Evolutionary conservation across 208 protist genomes (phyloP), one percentile per base, ranked within the genome.

Genomic region (Phytomonas serpens): DNA sequence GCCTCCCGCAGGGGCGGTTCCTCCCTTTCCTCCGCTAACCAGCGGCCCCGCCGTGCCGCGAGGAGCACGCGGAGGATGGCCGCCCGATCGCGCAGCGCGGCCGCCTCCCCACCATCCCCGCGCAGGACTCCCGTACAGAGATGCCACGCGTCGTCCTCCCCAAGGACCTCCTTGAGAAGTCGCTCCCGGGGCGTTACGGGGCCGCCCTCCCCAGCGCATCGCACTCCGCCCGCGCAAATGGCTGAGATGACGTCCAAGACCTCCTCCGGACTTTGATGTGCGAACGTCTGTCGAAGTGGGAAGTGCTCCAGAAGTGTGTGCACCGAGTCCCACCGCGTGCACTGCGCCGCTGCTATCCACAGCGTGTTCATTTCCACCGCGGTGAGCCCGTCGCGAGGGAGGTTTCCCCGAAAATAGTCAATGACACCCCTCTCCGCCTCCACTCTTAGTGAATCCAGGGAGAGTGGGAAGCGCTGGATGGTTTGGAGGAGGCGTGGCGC

Each of bases 391-490:
- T 76, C 67, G 19, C n/a, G 66, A 16, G 66, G 67, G 16, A 87
- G 74, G 29, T 75, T 71, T 0, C 27, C 38, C 32, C 83, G 64
- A 4, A 85, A 32, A 0, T 37, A 33, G 30, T 62, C 40, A 67
- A 87, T 78, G 42, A 80, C 75, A 2, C 30, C 67, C 3, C 42
- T 38, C 69, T 84, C 80, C 29, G 74, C 57, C 19, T 36, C 42
- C 34, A 71, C 27, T 10, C 33, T 38, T 11, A 29, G 14, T 0
- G 64, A 11, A 5, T 57, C 16, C 16, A 57, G 62, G 3, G 76
- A 69, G 42, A 63, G 32, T 9, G 87, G 84, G 62, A 87, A 89
- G 29, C 77, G 76, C 31, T 87, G 82, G 32, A 90, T 66, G 13
- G 68, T 70, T n/a, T 67, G 66, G 40, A 93, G 61, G 37, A 73